Base-by-base conservation (phyloP, 768 basidiomycete species). In the Glaciozyma martinii region DNA sequence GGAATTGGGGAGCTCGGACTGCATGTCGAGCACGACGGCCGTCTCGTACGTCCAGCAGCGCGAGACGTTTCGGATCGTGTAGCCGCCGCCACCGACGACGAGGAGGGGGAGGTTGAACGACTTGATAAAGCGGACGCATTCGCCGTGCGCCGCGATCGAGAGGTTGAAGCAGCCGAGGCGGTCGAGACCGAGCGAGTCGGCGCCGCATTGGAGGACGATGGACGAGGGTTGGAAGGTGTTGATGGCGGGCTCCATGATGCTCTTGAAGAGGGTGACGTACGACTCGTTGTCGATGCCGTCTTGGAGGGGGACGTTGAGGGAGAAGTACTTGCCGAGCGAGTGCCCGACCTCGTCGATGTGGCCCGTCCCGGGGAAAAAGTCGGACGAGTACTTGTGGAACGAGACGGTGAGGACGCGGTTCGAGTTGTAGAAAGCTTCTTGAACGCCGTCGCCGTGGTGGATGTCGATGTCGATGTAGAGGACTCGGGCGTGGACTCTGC, bases 41-140 rank as follows among this genome's bases (percentile, higher is more conserved):
- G 95, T 99, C 76, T 99, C 94, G 79, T 99, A 94, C 42, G 94
- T 86, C 94, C 94, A 99, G 75, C 94, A 99, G n/a, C 94, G 84
- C 54, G 89, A 88, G 70, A 99, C 95, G 74, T 94, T 94, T 74
- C 91, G 89, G 76, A 97, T 89, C 7, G 91, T 92, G 77, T 99
- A 99, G 1, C 94, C 94, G 5, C 94, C 94, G 3, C 94, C 94
- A 49, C 94, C 94, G 9, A 99, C 76, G 40, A 98, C 88, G 23
- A 99, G 81, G 19, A 98, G 79, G 2, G 94, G 94, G 4, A 98
- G 83, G 72, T 86, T 85, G 78, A 89, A 98, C 69, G 86, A 86
- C 67, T 93, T 86, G 58, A 99, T 91, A 76, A 93, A 98, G 74
- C 93, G 87, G 37, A 99, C 92, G 75, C 94, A 99, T 78, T 98